Evolutionary conservation across 1,139 yeast genomes (phyloP), one percentile per base, ranked within the genome.

Genomic region (Taiozyma sp.): DNA sequence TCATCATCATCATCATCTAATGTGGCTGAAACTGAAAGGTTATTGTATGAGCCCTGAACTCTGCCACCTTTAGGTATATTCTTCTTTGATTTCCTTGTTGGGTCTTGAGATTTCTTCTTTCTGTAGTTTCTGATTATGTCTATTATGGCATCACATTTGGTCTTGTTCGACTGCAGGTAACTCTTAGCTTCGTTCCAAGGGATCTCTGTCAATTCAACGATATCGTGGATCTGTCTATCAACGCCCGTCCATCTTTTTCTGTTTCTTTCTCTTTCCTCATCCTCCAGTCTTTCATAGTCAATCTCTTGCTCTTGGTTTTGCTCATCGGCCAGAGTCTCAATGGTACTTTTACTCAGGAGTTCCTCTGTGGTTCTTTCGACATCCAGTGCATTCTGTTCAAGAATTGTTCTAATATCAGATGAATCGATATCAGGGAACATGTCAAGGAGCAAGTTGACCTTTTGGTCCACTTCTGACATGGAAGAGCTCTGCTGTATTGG

Each of bases 1-100:
- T 24, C 26, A 24, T 24, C 7, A 4, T 24, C 37, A 5, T n/a
- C 22, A 19, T 44, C 22, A 10, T 43, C 21, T 19, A 21, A 32
- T 43, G 16, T 29, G 4, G n/a, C 10, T 32, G 28, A 24, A 24
- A 7, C 7, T 24, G 26, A 24, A 24, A 24, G 26, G 6, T 16
- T 16, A 14, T 21, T 26, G 21, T 35, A 30, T 10, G 43, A 35
- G 7, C 47, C 43, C 30, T 53, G 56, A 22, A 53, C 55, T 35
- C 53, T 43, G 6, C 53, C 54, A 43, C 57, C 57, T 21, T 5
- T 42, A 1, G 57, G 57, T 14, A 50, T 44, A 35, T 26, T 42
- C 28, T 3, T 44, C 29, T 22, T 26, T 29, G 45, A 11, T 7
- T 21, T 16, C 43, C 16, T 47, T 24, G 30, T 40, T 22, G 2